phyloP scores from a whole-genome alignment of 257 asterid genomes.

The Voacanga thouarsii region DNA sequence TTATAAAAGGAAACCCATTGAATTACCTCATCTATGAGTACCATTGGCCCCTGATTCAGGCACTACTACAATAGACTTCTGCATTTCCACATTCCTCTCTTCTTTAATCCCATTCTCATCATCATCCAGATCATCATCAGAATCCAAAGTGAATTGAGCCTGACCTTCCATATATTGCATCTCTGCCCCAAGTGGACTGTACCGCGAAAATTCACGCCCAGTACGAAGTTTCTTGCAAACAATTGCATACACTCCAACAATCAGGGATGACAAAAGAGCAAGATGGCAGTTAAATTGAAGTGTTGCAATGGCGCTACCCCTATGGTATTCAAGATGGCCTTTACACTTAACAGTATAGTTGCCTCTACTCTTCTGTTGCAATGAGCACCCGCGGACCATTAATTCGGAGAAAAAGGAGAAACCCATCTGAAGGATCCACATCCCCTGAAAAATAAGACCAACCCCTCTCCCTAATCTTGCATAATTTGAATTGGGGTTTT shows the following conservation, averaged over 20 bases:
- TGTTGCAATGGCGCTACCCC: constrained; percentile 86
- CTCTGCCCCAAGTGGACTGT: constrained; percentile 68
- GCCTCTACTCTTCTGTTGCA: constrained; percentile 78
- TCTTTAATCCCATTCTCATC: constrained; percentile 47
- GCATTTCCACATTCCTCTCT: constrained; percentile 55
- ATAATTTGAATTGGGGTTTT: constrained; percentile 44
- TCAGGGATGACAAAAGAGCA: constrained; percentile 60
- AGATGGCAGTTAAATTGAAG: constrained; percentile 89
- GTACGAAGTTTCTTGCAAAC: constrained; percentile 54
- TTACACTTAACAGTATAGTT: constrained; percentile 80
- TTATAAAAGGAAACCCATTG: not conserved
- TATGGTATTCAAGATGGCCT: constrained; percentile 83
- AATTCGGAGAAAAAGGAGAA: constrained; percentile 71
- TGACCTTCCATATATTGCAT: constrained; percentile 38
- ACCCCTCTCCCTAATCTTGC: constrained; percentile 68
- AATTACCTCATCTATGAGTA: constrained; percentile 45
- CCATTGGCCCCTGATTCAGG: constrained; percentile 47
- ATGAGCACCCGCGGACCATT: constrained; percentile 58
- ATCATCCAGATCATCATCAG: constrained; percentile 57
- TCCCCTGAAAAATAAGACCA: constrained; percentile 74
- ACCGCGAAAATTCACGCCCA: constrained; percentile 38
- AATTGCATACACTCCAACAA: constrained; percentile 44
- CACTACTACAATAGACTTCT: constrained; percentile 32
- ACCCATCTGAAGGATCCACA: constrained; percentile 96
- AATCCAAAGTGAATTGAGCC: constrained; percentile 67